Evolutionary conservation across 768 basidiomycete genomes (phyloP).

Genomic region (Hydnomerulius pinastri): DNA sequence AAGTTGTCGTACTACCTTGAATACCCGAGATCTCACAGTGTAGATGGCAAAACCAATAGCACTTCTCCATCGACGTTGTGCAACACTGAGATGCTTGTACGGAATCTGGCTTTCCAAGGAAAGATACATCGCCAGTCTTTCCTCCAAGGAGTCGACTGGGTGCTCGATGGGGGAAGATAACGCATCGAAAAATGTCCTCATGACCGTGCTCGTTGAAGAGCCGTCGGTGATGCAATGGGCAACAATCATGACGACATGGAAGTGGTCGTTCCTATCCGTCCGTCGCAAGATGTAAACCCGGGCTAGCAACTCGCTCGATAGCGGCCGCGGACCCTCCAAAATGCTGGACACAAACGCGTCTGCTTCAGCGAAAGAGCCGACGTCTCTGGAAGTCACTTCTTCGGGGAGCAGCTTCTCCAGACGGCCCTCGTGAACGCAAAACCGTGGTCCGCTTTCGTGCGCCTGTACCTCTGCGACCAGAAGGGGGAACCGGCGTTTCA

Average conservation of each 20-base stretch:
- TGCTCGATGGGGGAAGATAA: slow-evolving; percentile 24
- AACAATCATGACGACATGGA: slow-evolving; percentile 46
- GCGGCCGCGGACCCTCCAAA: slow-evolving; percentile 34
- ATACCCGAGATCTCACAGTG: slow-evolving; percentile 29
- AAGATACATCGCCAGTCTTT: slow-evolving; percentile 42
- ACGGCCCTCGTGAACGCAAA: slow-evolving; percentile 41
- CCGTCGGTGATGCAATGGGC: slow-evolving; percentile 57
- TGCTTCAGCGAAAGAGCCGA: slow-evolving; percentile 40
- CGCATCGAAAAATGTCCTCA: slow-evolving; percentile 45
- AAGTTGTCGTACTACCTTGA: slow-evolving; percentile 31
- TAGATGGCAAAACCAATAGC: slow-evolving; percentile 45
- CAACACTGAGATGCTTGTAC: slow-evolving; percentile 26
- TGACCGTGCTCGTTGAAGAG: slow-evolving; percentile 44
- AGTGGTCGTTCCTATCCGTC: slow-evolving; percentile 37
- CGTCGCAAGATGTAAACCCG: slow-evolving; percentile 44
- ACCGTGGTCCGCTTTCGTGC: slow-evolving; percentile 29
- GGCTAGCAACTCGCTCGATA: slow-evolving; percentile 43
- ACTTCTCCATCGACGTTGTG: slow-evolving; percentile 45
- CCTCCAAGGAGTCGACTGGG: slow-evolving; percentile 18
- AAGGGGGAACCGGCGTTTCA: slow-evolving; percentile 52
- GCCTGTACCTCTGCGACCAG: slow-evolving; percentile 44
- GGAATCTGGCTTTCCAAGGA: slow-evolving; percentile 42
- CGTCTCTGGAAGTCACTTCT: slow-evolving; percentile 40
- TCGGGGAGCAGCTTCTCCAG: slow-evolving; percentile 20
- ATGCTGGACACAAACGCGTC: slow-evolving; percentile 31